phyloP scores from a whole-genome alignment of 2,329 filamentous ascomycete genomes.

The Arthrobotrys megalospora region DNA sequence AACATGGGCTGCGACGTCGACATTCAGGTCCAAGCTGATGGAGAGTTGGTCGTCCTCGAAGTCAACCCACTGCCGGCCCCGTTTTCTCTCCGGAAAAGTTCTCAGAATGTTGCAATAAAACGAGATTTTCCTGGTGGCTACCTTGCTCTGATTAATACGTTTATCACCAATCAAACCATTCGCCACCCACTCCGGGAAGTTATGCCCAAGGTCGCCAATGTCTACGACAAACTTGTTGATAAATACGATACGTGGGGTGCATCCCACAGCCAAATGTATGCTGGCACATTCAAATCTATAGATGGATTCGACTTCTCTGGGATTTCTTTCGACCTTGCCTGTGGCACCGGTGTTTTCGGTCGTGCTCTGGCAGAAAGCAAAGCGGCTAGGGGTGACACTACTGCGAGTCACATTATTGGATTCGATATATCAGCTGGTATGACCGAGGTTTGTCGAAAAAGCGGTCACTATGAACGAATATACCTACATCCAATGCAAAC shows the following conservation, averaged over 20 bases:
- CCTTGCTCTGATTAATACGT: slow-evolving; percentile 62
- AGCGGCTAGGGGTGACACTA: slow-evolving; percentile 23
- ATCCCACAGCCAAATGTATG: slow-evolving; percentile 32
- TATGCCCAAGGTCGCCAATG: too few species aligned
- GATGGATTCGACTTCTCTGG: slow-evolving; percentile 43
- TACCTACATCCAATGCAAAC: slow-evolving; percentile 60
- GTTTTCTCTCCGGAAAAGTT: slow-evolving; percentile 58
- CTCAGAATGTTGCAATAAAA: slow-evolving; percentile 59
- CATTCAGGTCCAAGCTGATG: too few species aligned
- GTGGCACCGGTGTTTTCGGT: slow-evolving; percentile 62
- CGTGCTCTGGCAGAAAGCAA: slow-evolving; percentile 43
- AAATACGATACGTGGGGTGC: too few species aligned
- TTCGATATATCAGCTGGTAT: slow-evolving; percentile 56
- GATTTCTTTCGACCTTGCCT: slow-evolving; percentile 61
- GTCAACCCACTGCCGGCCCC: slow-evolving; percentile 63
- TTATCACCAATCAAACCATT: slow-evolving; percentile 63
- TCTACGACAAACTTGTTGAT: too few species aligned
- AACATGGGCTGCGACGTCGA: too few species aligned
- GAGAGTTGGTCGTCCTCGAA: slow-evolving; percentile 48
- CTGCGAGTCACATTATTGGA: slow-evolving; percentile 40
- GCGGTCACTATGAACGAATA: slow-evolving; percentile 54
- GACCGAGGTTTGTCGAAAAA: slow-evolving; percentile 36
- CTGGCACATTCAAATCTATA: slow-evolving; percentile 4
- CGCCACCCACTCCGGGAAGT: too few species aligned
- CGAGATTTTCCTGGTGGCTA: slow-evolving; percentile 62